A percentile compares a stretch with the other conserved stretches of the same genome.
Conservation (phyloP, 139 green algal species). For the Diplosphaera chodatii region DNA sequence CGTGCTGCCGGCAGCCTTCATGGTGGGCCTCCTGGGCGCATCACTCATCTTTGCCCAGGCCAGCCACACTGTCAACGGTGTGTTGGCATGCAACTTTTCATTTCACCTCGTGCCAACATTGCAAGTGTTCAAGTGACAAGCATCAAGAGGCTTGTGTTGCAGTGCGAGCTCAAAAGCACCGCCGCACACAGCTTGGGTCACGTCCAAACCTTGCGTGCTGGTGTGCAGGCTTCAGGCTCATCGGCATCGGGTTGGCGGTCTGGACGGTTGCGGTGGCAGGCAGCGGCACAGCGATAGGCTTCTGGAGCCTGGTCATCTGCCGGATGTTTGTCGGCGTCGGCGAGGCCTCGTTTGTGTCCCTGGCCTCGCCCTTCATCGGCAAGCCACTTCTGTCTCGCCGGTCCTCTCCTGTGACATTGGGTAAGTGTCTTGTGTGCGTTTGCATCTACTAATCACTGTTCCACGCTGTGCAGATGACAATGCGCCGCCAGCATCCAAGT, state of each 20-base stretch:
- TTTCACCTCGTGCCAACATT: no score
- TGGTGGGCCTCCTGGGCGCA: conserved; percentile 88
- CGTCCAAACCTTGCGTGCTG: no score
- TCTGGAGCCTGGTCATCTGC: conserved; percentile 52
- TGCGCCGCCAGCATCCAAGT: conserved; percentile 64
- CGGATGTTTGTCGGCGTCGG: conserved; percentile 82
- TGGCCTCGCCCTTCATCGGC: conserved; percentile 93
- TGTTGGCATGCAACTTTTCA: no score
- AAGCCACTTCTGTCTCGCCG: no score
- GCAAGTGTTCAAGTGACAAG: no score
- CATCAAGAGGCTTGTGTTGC: no score
- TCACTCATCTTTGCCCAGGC: conserved; percentile 86
- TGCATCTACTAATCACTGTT: neutral
- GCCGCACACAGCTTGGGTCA: no score
- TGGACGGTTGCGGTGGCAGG: conserved; percentile 67
- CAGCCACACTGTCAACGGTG: conserved; percentile 43
- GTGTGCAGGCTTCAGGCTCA: conserved; percentile 53
- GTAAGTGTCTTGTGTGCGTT: no score
- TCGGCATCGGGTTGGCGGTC: conserved; percentile 78
- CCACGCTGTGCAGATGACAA: conserved; percentile 65
- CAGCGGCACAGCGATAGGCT: conserved; percentile 60
- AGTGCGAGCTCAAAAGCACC: no score
- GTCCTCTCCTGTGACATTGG: no score
- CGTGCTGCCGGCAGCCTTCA: conserved; percentile 82
- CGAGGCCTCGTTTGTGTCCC: conserved; percentile 87